Conservation (phyloP, 768 basidiomycete species). For the Cytidiella melzeri region DNA sequence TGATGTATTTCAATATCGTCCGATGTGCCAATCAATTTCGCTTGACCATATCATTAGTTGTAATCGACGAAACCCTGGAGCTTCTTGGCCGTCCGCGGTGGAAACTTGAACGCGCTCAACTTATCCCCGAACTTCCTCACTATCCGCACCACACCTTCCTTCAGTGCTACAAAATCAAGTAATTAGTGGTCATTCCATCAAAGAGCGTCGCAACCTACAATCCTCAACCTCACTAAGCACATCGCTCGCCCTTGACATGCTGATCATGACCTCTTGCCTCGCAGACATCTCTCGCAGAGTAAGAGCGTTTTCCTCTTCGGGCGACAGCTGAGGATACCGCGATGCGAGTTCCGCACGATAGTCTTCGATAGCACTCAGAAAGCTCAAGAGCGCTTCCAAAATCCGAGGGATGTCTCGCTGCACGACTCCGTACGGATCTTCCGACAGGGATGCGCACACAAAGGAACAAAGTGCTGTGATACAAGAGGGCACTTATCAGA, state of each 20-base stretch:
- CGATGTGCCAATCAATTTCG: too few relatives aligned
- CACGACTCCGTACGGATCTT: constrained; percentile 79
- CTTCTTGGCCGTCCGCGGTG: constrained; percentile 58
- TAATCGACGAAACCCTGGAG: constrained; percentile 71
- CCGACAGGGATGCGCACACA: constrained; percentile 64
- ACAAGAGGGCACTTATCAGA: background rate
- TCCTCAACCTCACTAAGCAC: constrained; percentile 47
- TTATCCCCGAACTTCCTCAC: constrained; percentile 70
- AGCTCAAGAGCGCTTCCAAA: constrained; percentile 67
- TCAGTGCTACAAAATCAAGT: constrained; percentile 41
- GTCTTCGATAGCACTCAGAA: constrained; percentile 60
- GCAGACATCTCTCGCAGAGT: constrained; percentile 31
- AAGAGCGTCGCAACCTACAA: constrained; percentile 41
- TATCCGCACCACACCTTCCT: constrained; percentile 59
- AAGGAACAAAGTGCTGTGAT: constrained; percentile 58
- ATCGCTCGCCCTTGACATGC: constrained; percentile 52
- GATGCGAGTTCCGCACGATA: constrained; percentile 50
- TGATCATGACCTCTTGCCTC: constrained; percentile 35
- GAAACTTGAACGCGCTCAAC: constrained; percentile 71
- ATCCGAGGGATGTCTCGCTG: constrained; percentile 82
- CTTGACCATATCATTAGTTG: too few relatives aligned
- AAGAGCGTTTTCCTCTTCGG: constrained; percentile 27
- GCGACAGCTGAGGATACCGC: constrained; percentile 31
- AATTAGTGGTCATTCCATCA: too few relatives aligned
- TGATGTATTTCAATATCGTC: too few relatives aligned